A percentile compares a stretch with the other conserved stretches of the same genome.
Evolutionary conservation across 1,139 yeast species (phyloP).

Genomic region (Spathaspora jeffriesii): DNA sequence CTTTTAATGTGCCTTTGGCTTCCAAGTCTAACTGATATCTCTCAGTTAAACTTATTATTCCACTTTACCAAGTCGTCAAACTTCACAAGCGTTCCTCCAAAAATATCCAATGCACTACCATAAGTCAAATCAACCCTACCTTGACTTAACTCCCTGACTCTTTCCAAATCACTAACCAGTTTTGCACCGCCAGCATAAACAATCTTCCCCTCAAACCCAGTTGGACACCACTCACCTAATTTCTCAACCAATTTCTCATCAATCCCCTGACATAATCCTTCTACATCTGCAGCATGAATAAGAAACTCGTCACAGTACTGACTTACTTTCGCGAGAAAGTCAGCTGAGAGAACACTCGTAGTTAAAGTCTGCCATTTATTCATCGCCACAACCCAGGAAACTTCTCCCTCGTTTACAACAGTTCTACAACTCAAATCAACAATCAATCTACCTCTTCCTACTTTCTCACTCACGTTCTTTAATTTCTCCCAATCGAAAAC

Average conservation of each 20-base stretch:
- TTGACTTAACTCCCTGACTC: slow-evolving; percentile 64
- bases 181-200: slow-evolving; percentile 99
- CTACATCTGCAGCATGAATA: slow-evolving; percentile 98
- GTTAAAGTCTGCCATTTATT: slow-evolving; percentile 97
- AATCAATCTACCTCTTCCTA: slow-evolving; percentile 73
- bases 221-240: slow-evolving; percentile 77
- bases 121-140: slow-evolving; percentile 90
- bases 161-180: slow-evolving; percentile 62
- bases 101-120: slow-evolving; percentile 92
- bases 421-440: slow-evolving; percentile 88
- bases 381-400: slow-evolving; percentile 89
- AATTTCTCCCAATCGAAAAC: slow-evolving; percentile 59
- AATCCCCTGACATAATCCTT: slow-evolving; percentile 92
- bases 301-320: slow-evolving; percentile 81
- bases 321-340: slow-evolving; percentile 55
- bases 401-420: slow-evolving; percentile 20
- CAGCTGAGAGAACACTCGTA: slow-evolving; percentile 50
- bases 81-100: slow-evolving; percentile 82
- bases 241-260: slow-evolving; percentile 73
- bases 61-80: slow-evolving; percentile 74
- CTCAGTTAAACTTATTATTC: slow-evolving; percentile 48
- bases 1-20: no score
- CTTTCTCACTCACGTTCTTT: slow-evolving; percentile 39
- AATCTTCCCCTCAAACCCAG: slow-evolving; percentile 59
- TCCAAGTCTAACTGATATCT: no score